Conservation (phyloP, 2,329 filamentous ascomycete genomes). For the Dichotomopilus funicola region DNA sequence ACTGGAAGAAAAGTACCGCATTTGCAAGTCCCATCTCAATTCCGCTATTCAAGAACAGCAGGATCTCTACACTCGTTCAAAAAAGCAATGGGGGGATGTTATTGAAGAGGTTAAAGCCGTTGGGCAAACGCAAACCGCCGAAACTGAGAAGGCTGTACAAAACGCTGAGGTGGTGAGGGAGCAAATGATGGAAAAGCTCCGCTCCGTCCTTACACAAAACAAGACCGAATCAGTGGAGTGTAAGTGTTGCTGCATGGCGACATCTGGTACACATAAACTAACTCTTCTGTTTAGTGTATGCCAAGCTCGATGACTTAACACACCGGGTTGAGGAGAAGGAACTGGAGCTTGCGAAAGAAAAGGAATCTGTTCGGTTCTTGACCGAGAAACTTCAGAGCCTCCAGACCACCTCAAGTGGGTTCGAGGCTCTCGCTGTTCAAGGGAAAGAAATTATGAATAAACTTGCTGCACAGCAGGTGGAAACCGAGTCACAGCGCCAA, state of each 20-base stretch:
- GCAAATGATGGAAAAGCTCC: conserved; percentile 26
- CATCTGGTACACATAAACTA: neutral
- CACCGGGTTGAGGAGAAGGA: conserved; percentile 17
- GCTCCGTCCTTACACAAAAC: conserved; percentile 16
- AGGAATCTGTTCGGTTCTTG: conserved; percentile 9
- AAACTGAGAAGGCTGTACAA: conserved; percentile 26
- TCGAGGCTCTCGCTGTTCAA: conserved; percentile 14
- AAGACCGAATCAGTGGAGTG: conserved; percentile 18
- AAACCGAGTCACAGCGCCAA: neutral
- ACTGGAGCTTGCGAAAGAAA: conserved; percentile 11
- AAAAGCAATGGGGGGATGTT: conserved; percentile 29
- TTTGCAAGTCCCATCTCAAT: conserved; percentile 37
- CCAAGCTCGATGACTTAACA: conserved; percentile 13
- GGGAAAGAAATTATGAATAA: conserved; percentile 16
- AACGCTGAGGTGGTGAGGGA: conserved; percentile 30
- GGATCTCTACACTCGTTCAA: conserved; percentile 32
- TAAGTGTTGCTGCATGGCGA: conserved; percentile 3
- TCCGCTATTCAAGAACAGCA: conserved; percentile 42
- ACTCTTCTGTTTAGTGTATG: conserved; percentile 15
- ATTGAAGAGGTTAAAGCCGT: conserved; percentile 32
- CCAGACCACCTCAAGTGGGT: conserved; percentile 9
- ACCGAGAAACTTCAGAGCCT: conserved; percentile 13
- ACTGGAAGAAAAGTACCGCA: conserved; percentile 32
- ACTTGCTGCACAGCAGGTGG: conserved; percentile 8
- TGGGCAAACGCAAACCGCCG: conserved; percentile 20